Evolutionary conservation across 768 basidiomycete species (phyloP).

Genomic region (Dictyophora rubrovolvata): DNA sequence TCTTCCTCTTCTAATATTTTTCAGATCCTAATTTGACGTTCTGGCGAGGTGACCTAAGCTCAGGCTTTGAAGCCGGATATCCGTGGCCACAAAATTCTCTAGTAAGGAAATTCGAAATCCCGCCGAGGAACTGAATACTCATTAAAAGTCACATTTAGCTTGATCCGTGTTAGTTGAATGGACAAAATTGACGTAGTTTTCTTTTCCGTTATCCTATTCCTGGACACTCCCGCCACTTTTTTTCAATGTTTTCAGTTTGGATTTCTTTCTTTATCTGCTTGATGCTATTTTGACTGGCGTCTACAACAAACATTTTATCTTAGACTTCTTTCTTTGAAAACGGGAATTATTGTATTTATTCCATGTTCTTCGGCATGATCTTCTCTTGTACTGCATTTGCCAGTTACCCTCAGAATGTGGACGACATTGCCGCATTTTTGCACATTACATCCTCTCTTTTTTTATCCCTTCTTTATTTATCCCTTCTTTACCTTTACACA

Average conservation of each 20-base stretch:
- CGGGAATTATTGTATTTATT: neutral
- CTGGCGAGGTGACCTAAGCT: conserved; percentile 14
- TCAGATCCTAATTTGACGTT: conserved; percentile 19
- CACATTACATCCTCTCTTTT: neutral
- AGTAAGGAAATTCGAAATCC: neutral
- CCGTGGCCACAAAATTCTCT: conserved; percentile 21
- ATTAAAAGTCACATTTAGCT: no score
- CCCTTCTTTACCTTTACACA: neutral
- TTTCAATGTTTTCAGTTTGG: neutral
- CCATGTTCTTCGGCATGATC: neutral
- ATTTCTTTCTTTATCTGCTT: neutral
- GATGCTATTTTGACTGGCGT: neutral
- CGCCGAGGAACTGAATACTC: neutral
- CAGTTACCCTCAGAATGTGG: neutral
- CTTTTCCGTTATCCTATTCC: neutral
- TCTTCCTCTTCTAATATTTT: neutral
- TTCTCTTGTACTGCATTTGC: neutral
- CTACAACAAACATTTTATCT: neutral
- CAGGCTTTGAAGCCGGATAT: conserved; percentile 20
- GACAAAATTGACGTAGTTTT: neutral
- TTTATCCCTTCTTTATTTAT: no score
- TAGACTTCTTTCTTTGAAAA: neutral
- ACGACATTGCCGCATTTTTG: neutral
- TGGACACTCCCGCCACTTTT: neutral
- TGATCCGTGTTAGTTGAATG: no score